These are phyloP conservation scores for Paramecium sonneborni DNA, from an alignment of 73 alveolate species.

Conservation along the genomic window DNA sequence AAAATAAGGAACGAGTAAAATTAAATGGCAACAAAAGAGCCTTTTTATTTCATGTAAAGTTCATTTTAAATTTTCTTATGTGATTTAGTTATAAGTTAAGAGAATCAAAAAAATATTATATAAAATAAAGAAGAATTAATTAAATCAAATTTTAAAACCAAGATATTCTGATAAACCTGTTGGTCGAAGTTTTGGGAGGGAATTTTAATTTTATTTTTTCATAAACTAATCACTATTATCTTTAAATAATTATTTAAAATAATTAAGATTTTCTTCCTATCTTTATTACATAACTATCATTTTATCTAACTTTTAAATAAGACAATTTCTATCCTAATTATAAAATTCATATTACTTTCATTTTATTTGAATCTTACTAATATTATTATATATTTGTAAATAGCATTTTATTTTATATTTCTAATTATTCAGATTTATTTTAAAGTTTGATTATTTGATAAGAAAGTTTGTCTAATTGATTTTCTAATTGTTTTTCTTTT, in stretches of 20 bases:
- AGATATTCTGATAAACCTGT: not conserved
- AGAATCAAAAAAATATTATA: no score
- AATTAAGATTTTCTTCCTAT: slow-evolving; percentile 20
- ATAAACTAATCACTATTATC: not conserved
- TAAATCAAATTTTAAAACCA: not conserved
- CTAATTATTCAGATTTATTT: slow-evolving; percentile 4
- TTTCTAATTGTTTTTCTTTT: not conserved
- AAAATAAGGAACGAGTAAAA: no score
- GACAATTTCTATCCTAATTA: slow-evolving; percentile 16
- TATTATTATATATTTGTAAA: not conserved
- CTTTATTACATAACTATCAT: slow-evolving; percentile 20
- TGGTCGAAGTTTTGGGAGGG: not conserved
- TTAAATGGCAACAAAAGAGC: no score
- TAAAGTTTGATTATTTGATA: not conserved
- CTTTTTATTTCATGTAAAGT: no score
- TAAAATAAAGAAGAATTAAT: not conserved
- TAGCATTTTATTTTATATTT: slow-evolving; percentile 2
- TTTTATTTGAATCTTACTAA: not conserved
- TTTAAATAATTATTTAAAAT: slow-evolving; percentile 10
- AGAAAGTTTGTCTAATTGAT: not conserved
- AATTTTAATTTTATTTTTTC: not conserved
- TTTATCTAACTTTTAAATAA: not conserved
- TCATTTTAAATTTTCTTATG: no score
- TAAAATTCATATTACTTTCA: not conserved
- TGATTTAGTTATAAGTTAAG: no score